Evolutionary conservation across 345 rosid species (phyloP).

Genomic region (Citrus australasica): DNA sequence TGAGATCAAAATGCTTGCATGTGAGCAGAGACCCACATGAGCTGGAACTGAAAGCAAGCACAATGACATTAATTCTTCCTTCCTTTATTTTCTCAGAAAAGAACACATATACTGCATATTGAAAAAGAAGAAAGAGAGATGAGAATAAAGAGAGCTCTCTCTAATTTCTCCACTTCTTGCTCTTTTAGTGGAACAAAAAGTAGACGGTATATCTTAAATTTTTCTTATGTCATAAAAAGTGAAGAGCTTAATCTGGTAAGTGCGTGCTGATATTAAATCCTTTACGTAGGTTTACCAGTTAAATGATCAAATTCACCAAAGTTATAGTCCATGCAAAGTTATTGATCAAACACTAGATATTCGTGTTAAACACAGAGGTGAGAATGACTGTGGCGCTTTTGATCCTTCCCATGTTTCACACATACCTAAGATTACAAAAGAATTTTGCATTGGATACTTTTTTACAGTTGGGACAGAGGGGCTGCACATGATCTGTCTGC

Average conservation of each 20-base stretch:
- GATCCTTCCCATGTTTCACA: slow-evolving; percentile 9
- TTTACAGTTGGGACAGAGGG: background rate
- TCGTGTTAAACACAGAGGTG: background rate
- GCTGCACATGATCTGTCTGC: background rate
- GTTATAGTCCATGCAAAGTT: too few species aligned
- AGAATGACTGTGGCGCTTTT: slow-evolving; percentile 1
- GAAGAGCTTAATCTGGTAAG: too few species aligned
- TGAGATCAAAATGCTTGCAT: background rate
- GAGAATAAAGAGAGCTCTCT: too few species aligned
- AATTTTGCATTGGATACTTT: slow-evolving; percentile 15
- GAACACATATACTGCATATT: background rate
- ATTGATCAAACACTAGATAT: too few species aligned
- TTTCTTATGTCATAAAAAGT: too few species aligned
- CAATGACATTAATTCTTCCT: background rate
- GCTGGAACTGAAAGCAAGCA: background rate
- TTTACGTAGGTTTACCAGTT: too few species aligned
- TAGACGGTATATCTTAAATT: too few species aligned
- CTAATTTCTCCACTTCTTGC: background rate
- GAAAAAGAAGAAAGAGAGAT: background rate
- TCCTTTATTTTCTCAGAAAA: background rate
- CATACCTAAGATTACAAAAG: background rate
- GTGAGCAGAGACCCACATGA: slow-evolving; percentile 21
- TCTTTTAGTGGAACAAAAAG: too few species aligned
- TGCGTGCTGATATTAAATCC: too few species aligned
- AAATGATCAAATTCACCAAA: too few species aligned